phyloP scores from a whole-genome alignment of 2,329 filamentous ascomycete species.

The Pyricularia grisea region DNA sequence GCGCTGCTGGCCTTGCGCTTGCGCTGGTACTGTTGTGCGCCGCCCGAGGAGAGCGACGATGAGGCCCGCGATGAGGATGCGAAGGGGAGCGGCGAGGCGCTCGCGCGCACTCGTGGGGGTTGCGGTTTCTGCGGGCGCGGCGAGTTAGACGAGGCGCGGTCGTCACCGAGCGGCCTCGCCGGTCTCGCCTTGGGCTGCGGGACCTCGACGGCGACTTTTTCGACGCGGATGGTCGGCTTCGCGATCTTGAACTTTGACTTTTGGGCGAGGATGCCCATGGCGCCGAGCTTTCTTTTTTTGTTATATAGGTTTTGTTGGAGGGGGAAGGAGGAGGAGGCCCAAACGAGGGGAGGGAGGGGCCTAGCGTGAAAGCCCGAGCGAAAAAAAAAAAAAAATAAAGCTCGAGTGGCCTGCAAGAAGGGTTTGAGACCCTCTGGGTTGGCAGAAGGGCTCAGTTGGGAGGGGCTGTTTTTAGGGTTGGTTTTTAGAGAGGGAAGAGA shows the following conservation, averaged over 20 bases:
- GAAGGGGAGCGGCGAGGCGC: slow-evolving; percentile 10
- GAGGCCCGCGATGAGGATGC: slow-evolving; percentile 9
- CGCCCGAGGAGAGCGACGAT: slow-evolving; percentile 17
- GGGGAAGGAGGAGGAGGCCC: not conserved
- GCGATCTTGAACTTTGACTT: slow-evolving; percentile 42
- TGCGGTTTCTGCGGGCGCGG: slow-evolving; percentile 21
- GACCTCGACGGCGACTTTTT: slow-evolving; percentile 38
- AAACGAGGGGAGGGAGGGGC: not conserved
- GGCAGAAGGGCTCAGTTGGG: not conserved
- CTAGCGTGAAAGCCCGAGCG: not conserved
- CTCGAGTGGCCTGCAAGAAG: too few species aligned
- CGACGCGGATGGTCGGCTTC: slow-evolving; percentile 39
- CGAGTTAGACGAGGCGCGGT: slow-evolving; percentile 26
- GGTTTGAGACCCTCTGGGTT: not conserved
- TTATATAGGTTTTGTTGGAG: not conserved
- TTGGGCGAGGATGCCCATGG: slow-evolving; percentile 31
- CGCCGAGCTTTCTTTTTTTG: not conserved
- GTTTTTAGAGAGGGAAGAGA: not conserved
- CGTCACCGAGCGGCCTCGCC: slow-evolving; percentile 15
- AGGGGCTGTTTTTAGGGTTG: not conserved
- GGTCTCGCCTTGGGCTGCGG: slow-evolving; percentile 27
- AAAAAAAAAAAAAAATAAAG: too few species aligned
- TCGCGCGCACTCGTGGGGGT: slow-evolving; percentile 9
- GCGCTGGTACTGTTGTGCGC: slow-evolving; percentile 19
- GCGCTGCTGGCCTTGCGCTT: slow-evolving; percentile 37